phyloP scores from a whole-genome alignment of 345 rosid genomes.

The Barbarea vulgaris region DNA sequence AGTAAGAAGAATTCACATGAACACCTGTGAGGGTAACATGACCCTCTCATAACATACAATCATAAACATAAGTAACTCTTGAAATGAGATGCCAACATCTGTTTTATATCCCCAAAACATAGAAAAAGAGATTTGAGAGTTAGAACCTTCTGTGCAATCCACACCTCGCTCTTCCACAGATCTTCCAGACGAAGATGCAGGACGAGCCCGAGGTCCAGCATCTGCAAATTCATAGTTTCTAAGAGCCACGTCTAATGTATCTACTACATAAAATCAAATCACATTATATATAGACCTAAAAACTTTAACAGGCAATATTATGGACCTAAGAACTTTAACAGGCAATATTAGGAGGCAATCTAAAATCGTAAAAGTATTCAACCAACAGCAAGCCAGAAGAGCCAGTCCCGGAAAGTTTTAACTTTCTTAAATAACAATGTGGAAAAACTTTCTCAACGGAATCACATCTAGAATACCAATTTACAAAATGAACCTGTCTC shows the following conservation, averaged over 20 bases:
- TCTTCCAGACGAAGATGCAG: conserved; percentile 62
- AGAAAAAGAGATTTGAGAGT: conserved; percentile 13
- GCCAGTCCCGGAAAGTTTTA: background rate
- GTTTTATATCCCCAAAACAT: background rate
- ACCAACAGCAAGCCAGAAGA: conserved; percentile 24
- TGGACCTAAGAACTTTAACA: conserved; percentile 27
- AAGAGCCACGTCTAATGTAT: conserved; percentile 23
- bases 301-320: conserved; percentile 22
- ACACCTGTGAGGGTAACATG: conserved; percentile 15
- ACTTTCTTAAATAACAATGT: conserved; percentile 2
- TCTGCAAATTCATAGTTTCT: conserved; percentile 51
- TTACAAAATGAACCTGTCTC: conserved; percentile 25
- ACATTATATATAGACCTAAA: conserved; percentile 20
- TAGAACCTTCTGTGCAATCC: conserved; percentile 56
- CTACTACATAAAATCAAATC: conserved; percentile 15
- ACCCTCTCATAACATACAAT: conserved; percentile 20
- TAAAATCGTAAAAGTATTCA: background rate
- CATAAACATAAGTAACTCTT: conserved; percentile 9
- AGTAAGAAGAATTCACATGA: conserved; percentile 14
- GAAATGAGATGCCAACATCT: conserved; percentile 17
- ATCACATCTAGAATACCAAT: conserved; percentile 5
- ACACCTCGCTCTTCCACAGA: conserved; percentile 47
- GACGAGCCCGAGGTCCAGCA: conserved; percentile 48
- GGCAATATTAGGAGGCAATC: conserved; percentile 17
- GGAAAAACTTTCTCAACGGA: conserved; percentile 14